phyloP scores from a whole-genome alignment of 306 rosid genomes.

The Medicago lupulina region DNA sequence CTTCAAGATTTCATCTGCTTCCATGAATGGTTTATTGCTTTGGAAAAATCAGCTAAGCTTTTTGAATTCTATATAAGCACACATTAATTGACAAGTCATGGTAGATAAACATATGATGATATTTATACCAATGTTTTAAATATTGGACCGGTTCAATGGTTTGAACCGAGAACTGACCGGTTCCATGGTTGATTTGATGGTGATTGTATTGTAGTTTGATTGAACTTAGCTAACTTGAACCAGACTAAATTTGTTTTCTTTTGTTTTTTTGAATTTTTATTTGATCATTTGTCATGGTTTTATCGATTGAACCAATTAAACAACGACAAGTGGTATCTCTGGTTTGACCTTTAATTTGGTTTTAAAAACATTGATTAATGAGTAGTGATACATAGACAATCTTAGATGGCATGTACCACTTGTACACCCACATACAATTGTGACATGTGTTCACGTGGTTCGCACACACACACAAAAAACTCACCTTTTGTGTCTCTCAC shows the following conservation, averaged over 20 bases:
- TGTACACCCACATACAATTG: no score
- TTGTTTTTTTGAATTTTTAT: no score
- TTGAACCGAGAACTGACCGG: not conserved
- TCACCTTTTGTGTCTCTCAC: no score
- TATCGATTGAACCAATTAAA: not conserved
- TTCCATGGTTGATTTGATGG: not conserved
- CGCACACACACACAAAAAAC: no score
- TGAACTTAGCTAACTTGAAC: no score
- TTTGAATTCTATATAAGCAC: conserved; percentile 30
- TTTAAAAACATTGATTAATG: not conserved
- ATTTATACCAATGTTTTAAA: not conserved
- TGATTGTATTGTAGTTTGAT: not conserved
- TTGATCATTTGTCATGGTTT: not conserved
- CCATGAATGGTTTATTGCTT: conserved; percentile 57
- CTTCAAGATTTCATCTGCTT: conserved; percentile 59
- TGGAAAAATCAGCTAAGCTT: conserved; percentile 27
- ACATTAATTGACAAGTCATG: conserved; percentile 26
- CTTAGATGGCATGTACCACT: no score
- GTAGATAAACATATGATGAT: not conserved
- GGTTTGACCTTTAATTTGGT: not conserved
- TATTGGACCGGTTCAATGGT: not conserved
- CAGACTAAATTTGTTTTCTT: no score
- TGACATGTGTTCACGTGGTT: no score
- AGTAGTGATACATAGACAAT: no score
- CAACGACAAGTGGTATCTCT: not conserved